Conservation (phyloP, 495 filamentous ascomycete species). For the Elasticomyces elasticus region DNA sequence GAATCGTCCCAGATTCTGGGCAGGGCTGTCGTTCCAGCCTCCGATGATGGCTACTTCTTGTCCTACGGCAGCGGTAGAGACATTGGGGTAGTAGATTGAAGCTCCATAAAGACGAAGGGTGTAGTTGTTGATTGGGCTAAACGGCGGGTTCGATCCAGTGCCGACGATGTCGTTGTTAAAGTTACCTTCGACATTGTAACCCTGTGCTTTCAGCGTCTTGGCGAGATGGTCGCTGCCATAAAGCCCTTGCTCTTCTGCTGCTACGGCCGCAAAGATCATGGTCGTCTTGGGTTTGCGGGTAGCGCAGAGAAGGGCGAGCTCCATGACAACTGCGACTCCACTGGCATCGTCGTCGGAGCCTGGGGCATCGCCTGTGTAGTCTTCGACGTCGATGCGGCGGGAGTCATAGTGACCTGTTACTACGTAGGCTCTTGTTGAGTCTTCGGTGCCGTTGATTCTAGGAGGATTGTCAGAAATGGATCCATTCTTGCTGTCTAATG, state of each 20-base stretch:
- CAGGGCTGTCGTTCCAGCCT: slow-evolving; percentile 45
- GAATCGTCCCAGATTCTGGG: slow-evolving; percentile 43
- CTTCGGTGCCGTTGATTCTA: slow-evolving; percentile 39
- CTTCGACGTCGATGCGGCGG: slow-evolving; percentile 37
- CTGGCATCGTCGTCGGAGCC: slow-evolving; percentile 46
- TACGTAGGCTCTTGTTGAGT: slow-evolving; percentile 40
- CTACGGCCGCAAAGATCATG: slow-evolving; percentile 43
- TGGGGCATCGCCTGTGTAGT: slow-evolving; percentile 42
- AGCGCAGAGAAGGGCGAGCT: slow-evolving; percentile 41
- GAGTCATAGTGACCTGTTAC: slow-evolving; percentile 47
- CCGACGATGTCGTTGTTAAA: slow-evolving; percentile 47
- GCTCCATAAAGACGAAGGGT: slow-evolving; percentile 44
- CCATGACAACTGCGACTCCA: slow-evolving; percentile 36
- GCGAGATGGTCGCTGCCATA: slow-evolving; percentile 41
- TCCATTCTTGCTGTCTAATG: too few relatives aligned
- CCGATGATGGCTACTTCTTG: slow-evolving; percentile 35
- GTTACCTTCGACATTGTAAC: slow-evolving; percentile 41
- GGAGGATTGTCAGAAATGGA: too few relatives aligned
- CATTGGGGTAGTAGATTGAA: slow-evolving; percentile 32
- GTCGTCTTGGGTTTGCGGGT: slow-evolving; percentile 36
- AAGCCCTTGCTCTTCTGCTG: slow-evolving; percentile 45
- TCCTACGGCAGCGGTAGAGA: slow-evolving; percentile 29
- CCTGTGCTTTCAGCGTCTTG: slow-evolving; percentile 37
- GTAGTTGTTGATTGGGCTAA: slow-evolving; percentile 30
- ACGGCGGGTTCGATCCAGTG: slow-evolving; percentile 34